phyloP scores from a whole-genome alignment of 208 protist genomes.

The Leishmania arabica region DNA sequence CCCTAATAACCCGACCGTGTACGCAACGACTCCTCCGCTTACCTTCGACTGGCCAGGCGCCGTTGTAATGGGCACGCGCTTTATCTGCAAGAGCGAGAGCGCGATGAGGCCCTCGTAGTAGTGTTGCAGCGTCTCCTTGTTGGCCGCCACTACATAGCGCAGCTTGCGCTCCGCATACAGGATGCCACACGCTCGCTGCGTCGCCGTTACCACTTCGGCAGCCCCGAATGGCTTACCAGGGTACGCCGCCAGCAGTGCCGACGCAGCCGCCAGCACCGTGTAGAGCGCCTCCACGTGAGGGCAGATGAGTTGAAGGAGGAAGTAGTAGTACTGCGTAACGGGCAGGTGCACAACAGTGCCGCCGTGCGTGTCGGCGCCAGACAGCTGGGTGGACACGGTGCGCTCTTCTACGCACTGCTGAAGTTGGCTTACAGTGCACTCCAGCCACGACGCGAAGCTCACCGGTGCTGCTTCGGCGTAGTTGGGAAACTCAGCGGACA shows the following conservation, averaged over 20 bases:
- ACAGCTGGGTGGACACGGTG: not conserved
- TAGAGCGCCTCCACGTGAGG: constrained; percentile 63
- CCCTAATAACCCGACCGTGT: constrained; percentile 15
- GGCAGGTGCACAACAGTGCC: constrained; percentile 23
- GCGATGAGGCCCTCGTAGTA: constrained; percentile 35
- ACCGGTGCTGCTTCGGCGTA: constrained; percentile 58
- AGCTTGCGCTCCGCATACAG: constrained; percentile 32
- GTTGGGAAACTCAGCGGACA: constrained; percentile 74
- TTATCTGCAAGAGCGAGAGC: constrained; percentile 25
- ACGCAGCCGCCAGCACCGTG: constrained; percentile 26
- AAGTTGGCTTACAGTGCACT: constrained; percentile 47
- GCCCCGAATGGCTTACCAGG: constrained; percentile 20
- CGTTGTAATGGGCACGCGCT: not conserved
- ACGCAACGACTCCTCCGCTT: constrained; percentile 11
- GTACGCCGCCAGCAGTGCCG: constrained; percentile 30
- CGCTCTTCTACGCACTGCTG: constrained; percentile 12
- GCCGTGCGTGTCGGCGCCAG: not conserved
- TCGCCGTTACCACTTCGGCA: constrained; percentile 24
- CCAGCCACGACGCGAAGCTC: constrained; percentile 69
- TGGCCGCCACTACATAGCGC: constrained; percentile 41
- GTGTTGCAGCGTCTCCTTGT: constrained; percentile 54
- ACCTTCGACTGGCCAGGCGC: not conserved
- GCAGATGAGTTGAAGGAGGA: constrained; percentile 54
- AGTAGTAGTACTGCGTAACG: constrained; percentile 51
- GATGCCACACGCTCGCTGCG: constrained; percentile 17